Conservation (phyloP, 495 filamentous ascomycete species). For the Penicillium atrosanguineum region DNA sequence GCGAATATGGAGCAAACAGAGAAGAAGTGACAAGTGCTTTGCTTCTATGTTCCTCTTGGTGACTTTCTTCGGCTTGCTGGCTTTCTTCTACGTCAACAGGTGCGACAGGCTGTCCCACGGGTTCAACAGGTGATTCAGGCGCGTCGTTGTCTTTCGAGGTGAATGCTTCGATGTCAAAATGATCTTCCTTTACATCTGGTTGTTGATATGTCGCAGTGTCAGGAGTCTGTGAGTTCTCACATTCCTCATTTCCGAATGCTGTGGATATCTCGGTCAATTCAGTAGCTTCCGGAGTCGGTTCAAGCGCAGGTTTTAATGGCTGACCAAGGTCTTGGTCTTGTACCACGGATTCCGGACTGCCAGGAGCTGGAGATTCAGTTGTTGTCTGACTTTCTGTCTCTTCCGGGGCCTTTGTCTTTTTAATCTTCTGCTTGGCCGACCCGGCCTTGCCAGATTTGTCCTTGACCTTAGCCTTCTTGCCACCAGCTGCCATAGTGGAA, state of each 20-base stretch:
- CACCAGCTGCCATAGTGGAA: constrained; percentile 32
- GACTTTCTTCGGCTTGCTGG: constrained; percentile 12
- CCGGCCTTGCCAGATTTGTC: constrained; percentile 33
- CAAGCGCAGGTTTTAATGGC: constrained; percentile 18
- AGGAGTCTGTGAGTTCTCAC: constrained; percentile 16
- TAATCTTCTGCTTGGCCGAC: constrained; percentile 37
- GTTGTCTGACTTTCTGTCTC: constrained; percentile 29
- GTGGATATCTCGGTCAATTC: constrained; percentile 20
- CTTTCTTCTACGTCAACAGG: neutral
- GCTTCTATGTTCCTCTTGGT: constrained; percentile 7
- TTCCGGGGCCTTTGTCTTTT: constrained; percentile 41
- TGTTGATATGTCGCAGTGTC: constrained; percentile 18
- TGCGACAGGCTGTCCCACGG: too few relatives aligned
- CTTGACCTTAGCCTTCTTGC: constrained; percentile 39
- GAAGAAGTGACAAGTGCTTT: constrained; percentile 7
- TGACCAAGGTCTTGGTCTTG: constrained; percentile 24
- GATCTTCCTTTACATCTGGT: constrained; percentile 20
- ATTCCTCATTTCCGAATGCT: constrained; percentile 19
- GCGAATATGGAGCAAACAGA: constrained; percentile 24
- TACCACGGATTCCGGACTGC: constrained; percentile 20
- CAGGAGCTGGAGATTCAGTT: constrained; percentile 26
- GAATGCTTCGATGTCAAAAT: constrained; percentile 12
- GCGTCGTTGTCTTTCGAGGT: constrained; percentile 4
- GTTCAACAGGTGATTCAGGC: constrained; percentile 2
- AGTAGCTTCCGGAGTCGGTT: constrained; percentile 18